phyloP scores from a whole-genome alignment of 2,329 filamentous ascomycete genomes.

The Diplodia sapinea region DNA sequence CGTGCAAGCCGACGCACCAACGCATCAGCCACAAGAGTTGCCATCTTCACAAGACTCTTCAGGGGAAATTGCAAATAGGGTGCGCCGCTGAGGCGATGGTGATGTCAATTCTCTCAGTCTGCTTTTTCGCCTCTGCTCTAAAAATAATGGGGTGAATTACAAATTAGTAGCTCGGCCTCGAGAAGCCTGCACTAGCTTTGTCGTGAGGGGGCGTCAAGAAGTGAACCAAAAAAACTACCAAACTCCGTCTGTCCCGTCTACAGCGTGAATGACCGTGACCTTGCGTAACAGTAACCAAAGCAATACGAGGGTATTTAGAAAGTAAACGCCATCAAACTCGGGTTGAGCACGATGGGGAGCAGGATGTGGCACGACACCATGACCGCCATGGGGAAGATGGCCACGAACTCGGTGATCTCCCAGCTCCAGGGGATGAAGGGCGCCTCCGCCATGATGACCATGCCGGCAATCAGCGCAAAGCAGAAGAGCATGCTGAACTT shows the following conservation, averaged over 20 bases:
- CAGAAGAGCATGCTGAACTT: conserved; percentile 29
- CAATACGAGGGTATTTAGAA: conserved; percentile 1
- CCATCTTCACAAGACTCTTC: too few species aligned
- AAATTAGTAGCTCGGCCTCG: conserved; percentile 11
- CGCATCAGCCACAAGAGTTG: not conserved
- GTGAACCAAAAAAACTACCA: conserved; percentile 1
- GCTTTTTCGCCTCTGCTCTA: not conserved
- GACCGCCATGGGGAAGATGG: conserved; percentile 31
- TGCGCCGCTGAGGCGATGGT: not conserved
- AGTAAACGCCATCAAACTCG: conserved; percentile 30
- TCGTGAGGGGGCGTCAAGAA: conserved; percentile 18
- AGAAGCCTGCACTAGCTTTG: conserved; percentile 10
- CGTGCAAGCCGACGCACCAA: not conserved
- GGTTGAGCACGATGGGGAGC: conserved; percentile 31
- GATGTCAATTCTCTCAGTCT: not conserved
- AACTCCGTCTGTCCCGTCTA: not conserved
- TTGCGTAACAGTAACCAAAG: not conserved
- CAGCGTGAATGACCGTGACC: conserved; percentile 13
- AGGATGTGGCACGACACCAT: conserved; percentile 32
- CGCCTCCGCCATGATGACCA: conserved; percentile 32
- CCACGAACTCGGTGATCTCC: conserved; percentile 31
- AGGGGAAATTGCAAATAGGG: not conserved
- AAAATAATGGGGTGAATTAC: conserved; percentile 6
- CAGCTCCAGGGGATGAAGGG: conserved; percentile 32
- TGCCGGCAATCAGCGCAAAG: conserved; percentile 13